Base-by-base conservation (phyloP, 129 eudicot species). In the Flaveria sonorensis region DNA sequence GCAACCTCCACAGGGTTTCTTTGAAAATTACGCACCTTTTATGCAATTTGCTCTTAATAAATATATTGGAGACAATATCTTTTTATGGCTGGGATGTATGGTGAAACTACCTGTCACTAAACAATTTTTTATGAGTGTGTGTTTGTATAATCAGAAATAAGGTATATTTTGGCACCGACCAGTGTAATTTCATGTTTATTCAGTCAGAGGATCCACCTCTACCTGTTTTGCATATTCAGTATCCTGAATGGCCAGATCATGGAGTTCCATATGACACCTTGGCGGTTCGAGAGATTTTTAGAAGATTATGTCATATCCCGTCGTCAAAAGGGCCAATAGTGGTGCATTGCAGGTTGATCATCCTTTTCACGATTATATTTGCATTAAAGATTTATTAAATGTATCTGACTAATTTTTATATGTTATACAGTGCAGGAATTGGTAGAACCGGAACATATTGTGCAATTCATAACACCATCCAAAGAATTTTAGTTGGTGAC, bases 401-500 rank as follows among this genome's bases (percentile, higher is more conserved):
- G 43, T 36, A 43, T 75, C 81, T 88, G 82, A 79, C 15, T 66
- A 68, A 0, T 59, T 63, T 50, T 47, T 55, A 8, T 13, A 42
- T 32, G 36, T 48, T 75, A 68, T 60, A 69, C 97, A 94, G 99
- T 86, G 99, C 99, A 81, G 99, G 99, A 50, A 89, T 94, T 36
- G 99, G 99, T 82, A 92, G 99, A 80, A 94, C 99, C 10, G 99
- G 99, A 53, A 86, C 99, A 48, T 94, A 94, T 74, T 91, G 97
- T 71, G 81, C 85, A 10, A 81, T 94, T 80, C 99, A 94, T 78
- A 88, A 94, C 83, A 87, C 97, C 13, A 79, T 94, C 72, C 97
- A 94, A 76, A 87, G 97, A 82, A 81, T 94, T 76, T 76, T 94
- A 16, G 48, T 71, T 10, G 99, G 99, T 26, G 99, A 94, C 76